These are phyloP conservation scores for Candida sanyiensis DNA, from an alignment of 805 yeast species.

Conservation along the genomic window DNA sequence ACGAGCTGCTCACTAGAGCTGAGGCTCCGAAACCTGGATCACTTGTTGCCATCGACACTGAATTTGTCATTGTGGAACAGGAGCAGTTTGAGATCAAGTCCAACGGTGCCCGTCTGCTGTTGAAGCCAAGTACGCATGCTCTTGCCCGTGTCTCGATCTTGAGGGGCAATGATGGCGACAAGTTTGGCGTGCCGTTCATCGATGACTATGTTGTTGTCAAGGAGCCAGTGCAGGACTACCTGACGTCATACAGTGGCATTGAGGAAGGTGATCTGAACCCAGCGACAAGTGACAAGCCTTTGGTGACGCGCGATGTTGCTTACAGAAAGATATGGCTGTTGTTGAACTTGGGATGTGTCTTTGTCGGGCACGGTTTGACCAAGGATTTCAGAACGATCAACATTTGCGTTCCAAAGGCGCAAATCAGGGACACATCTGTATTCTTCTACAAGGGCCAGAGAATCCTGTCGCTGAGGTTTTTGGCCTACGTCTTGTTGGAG, in stretches of 20 bases:
- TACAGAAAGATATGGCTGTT: conserved; percentile 88
- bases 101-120: conserved; percentile 61
- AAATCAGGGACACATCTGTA: conserved; percentile 85
- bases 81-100: conserved; percentile 75
- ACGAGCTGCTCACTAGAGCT: conserved; percentile 55
- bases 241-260: conserved; percentile 91
- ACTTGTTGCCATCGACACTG: conserved; percentile 92
- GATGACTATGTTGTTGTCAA: conserved; percentile 86
- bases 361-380: conserved; percentile 90
- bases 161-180: conserved; percentile 60
- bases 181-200: conserved; percentile 72
- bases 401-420: conserved; percentile 76
- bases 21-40: conserved; percentile 76
- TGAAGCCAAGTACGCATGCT: conserved; percentile 70
- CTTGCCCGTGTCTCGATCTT: conserved; percentile 87
- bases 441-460: conserved; percentile 74
- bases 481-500: conserved; percentile 72
- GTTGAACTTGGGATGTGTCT: conserved; percentile 80
- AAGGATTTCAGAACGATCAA: conserved; percentile 94
- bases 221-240: conserved; percentile 70
- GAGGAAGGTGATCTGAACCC: conserved; percentile 87
- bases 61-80: conserved; percentile 77
- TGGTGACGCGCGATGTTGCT: conserved; percentile 77
- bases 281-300: conserved; percentile 49
- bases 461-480: conserved; percentile 74